Evolutionary conservation across 148 eudicot species (phyloP).

Genomic region (Diospyros lotus): DNA sequence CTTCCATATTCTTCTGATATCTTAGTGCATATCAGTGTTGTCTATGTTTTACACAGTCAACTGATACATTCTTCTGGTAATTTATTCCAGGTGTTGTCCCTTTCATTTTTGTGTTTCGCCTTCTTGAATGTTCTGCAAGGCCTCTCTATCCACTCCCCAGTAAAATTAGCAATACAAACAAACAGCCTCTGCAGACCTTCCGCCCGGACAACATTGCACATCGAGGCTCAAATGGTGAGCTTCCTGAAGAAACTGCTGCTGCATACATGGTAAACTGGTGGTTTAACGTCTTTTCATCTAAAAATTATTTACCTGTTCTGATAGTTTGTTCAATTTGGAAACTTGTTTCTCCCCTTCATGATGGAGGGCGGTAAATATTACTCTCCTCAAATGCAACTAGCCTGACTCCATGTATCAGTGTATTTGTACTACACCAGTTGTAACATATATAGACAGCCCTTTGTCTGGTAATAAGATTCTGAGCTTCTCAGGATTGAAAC

Average conservation of each 20-base stretch:
- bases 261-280: constrained; percentile 57
- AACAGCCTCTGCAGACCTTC: constrained; percentile 70
- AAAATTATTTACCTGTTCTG: neutral
- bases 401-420: neutral
- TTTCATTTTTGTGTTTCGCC: constrained; percentile 53
- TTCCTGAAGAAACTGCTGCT: constrained; percentile 92
- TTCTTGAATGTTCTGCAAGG: constrained; percentile 67
- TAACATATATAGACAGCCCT: too few relatives aligned
- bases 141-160: constrained; percentile 71
- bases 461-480: too few relatives aligned
- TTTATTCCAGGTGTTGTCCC: constrained; percentile 46
- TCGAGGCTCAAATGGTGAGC: constrained; percentile 92
- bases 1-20: too few relatives aligned
- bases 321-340: neutral
- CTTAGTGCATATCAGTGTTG: too few relatives aligned
- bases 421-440: neutral
- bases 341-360: neutral
- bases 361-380: neutral
- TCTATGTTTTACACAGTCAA: neutral
- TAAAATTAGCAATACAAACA: constrained; percentile 36
- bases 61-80: neutral
- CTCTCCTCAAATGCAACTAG: neutral
- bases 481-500: too few relatives aligned
- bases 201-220: constrained; percentile 89
- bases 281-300: neutral